Percentiles rank a stretch among this genome's conserved stretches.
phyloP scores from a whole-genome alignment of 192 early-diverging fungal species.

The Backusella morwellensis region DNA sequence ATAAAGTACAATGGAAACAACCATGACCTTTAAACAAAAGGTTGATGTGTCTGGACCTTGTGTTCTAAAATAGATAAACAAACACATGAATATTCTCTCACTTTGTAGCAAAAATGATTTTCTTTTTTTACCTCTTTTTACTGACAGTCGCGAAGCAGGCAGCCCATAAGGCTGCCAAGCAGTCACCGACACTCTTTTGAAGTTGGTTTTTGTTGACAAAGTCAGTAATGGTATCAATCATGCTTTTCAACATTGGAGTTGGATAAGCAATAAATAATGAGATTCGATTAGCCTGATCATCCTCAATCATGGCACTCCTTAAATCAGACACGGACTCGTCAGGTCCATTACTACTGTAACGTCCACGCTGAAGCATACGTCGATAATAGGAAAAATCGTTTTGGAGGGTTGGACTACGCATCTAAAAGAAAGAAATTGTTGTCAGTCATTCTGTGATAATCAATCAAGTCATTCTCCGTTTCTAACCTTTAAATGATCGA shows the following conservation, averaged over 20 bases:
- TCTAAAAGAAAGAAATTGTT: slow-evolving; percentile 11
- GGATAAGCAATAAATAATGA: slow-evolving; percentile 97
- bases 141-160: slow-evolving; percentile 78
- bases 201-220: slow-evolving; percentile 54
- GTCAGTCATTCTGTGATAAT: not conserved
- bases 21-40: slow-evolving; percentile 86
- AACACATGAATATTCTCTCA: not conserved
- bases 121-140: slow-evolving; percentile 50
- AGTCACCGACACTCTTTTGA: slow-evolving; percentile 61
- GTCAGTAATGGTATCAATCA: slow-evolving; percentile 78
- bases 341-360: slow-evolving; percentile 17
- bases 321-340: slow-evolving; percentile 42
- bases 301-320: slow-evolving; percentile 64
- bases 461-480: not conserved
- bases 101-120: not conserved
- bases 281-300: slow-evolving; percentile 90
- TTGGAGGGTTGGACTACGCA: slow-evolving; percentile 60
- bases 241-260: slow-evolving; percentile 85
- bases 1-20: slow-evolving; percentile 87
- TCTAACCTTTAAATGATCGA: slow-evolving; percentile 89
- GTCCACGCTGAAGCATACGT: slow-evolving; percentile 78
- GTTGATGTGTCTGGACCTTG: slow-evolving; percentile 59
- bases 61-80: slow-evolving; percentile 34
- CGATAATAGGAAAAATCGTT: slow-evolving; percentile 99
- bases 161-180: slow-evolving; percentile 71